Evolutionary conservation across 1,139 yeast genomes (phyloP), one percentile per base, ranked within the genome.

Genomic region (Casaregolazyma suthepensis): DNA sequence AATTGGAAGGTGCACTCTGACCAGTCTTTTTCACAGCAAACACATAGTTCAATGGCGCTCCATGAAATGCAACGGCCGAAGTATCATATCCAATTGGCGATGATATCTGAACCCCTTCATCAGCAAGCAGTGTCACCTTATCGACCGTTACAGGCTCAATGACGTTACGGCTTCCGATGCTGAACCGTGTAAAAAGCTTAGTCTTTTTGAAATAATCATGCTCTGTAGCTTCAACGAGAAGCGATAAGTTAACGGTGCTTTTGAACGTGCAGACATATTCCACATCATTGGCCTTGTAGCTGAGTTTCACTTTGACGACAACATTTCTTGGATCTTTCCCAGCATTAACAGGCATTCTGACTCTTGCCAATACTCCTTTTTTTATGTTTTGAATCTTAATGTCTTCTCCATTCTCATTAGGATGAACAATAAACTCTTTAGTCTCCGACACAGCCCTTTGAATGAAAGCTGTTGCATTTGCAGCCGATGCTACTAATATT

Each of bases 141-240:
- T 75, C 58, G 4, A 87, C 67, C 52, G 86, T 69, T 1, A 86
- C 74, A 0, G 95, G 95, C 12, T 68, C 65, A 10, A 70, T 71
- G 0, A 75, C 59, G 35, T 76, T 75, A 1, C 84, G 74, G 2
- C 89, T 77, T 10, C 89, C 85, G 46, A 87, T 75, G 20, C 84
- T 81, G 63, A 85, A 87, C 59, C 81, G 83, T 2, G 91, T 83
- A 60, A 79, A 84, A 1, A 87, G 71, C 51, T 74, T 73, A 7
- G 76, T 68, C 0, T 77, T 65, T 55, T 79, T 79, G 70, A 86
- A 86, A 13, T 83, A 81, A 65, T 87, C 95, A 62, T 85, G 91
- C 1, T 87, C 94, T 1, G 87, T 80, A 1, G 87, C 91, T 0
- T 90, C 83, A 40, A 87, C 71, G 1, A 81, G 72, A 4, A 82